Evolutionary conservation across 805 yeast species (phyloP).

Genomic region (Saccharomyces mikatae): DNA sequence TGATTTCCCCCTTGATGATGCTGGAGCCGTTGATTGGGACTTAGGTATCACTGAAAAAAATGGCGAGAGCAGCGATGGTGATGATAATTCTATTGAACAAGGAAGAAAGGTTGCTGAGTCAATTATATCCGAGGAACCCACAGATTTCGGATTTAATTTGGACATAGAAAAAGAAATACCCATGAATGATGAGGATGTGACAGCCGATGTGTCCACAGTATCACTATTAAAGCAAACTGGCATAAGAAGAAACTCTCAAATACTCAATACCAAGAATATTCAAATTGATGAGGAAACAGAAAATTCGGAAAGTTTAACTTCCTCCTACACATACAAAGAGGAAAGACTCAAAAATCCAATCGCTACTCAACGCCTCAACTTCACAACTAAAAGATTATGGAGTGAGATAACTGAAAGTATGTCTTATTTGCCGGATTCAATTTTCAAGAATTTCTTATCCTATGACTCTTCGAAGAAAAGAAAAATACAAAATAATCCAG

Average conservation of each 20-base stretch:
- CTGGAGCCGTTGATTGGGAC: slow-evolving; percentile 23
- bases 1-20: slow-evolving; percentile 26
- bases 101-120: slow-evolving; percentile 44
- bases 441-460: slow-evolving; percentile 12
- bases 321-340: background rate
- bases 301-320: background rate
- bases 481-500: slow-evolving; percentile 4
- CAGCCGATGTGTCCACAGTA: slow-evolving; percentile 23
- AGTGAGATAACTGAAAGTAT: slow-evolving; percentile 14
- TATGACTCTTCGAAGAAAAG: slow-evolving; percentile 17
- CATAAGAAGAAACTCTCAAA: slow-evolving; percentile 8
- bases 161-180: slow-evolving; percentile 34
- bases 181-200: slow-evolving; percentile 25
- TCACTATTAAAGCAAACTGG: background rate
- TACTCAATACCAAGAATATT: slow-evolving; percentile 11
- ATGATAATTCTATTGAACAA: slow-evolving; percentile 58
- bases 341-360: background rate
- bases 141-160: slow-evolving; percentile 49
- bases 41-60: slow-evolving; percentile 19
- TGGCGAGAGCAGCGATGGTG: slow-evolving; percentile 16
- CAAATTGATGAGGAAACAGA: slow-evolving; percentile 17
- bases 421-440: slow-evolving; percentile 14
- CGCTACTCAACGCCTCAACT: background rate
- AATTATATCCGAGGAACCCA: slow-evolving; percentile 16
- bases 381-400: slow-evolving; percentile 15